phyloP scores from a whole-genome alignment of 2,329 filamentous ascomycete genomes.

The Trichoderma sp. region DNA sequence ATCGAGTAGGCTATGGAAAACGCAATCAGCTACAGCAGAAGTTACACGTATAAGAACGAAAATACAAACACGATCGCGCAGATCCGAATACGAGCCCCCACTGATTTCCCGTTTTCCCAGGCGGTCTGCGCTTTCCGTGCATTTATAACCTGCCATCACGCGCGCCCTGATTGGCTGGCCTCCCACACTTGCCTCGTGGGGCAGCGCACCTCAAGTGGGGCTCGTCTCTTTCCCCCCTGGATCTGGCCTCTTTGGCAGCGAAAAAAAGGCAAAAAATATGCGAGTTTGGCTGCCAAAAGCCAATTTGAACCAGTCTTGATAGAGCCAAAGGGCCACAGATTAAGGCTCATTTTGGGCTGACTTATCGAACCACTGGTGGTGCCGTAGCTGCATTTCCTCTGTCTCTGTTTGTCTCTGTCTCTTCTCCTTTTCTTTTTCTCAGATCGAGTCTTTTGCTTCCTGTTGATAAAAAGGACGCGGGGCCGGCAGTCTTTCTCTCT shows the following conservation, averaged over 20 bases:
- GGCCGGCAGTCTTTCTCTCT: background rate
- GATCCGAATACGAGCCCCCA: conserved; percentile 12
- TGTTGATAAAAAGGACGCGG: conserved; percentile 12
- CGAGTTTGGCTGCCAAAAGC: background rate
- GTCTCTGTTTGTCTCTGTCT: background rate
- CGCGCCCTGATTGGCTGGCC: background rate
- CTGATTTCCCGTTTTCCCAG: background rate
- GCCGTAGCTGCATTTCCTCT: background rate
- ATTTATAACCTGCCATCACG: background rate
- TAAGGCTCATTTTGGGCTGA: conserved; percentile 16
- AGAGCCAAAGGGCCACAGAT: background rate
- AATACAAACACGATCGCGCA: background rate
- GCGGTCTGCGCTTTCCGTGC: conserved; percentile 7
- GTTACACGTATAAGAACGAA: background rate
- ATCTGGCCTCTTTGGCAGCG: background rate
- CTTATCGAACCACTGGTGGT: conserved; percentile 18
- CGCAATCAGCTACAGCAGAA: background rate
- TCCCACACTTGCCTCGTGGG: background rate
- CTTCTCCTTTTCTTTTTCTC: background rate
- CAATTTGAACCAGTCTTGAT: background rate
- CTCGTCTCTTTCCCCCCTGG: background rate
- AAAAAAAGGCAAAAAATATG: conserved; percentile 8
- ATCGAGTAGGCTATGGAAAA: background rate
- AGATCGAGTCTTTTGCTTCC: background rate
- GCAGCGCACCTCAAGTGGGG: background rate